A percentile compares a stretch with the other conserved stretches of the same genome.
These are phyloP conservation scores for Trypanosoma grayi DNA, from an alignment of 208 protist genomes.

Conservation along the genomic window DNA sequence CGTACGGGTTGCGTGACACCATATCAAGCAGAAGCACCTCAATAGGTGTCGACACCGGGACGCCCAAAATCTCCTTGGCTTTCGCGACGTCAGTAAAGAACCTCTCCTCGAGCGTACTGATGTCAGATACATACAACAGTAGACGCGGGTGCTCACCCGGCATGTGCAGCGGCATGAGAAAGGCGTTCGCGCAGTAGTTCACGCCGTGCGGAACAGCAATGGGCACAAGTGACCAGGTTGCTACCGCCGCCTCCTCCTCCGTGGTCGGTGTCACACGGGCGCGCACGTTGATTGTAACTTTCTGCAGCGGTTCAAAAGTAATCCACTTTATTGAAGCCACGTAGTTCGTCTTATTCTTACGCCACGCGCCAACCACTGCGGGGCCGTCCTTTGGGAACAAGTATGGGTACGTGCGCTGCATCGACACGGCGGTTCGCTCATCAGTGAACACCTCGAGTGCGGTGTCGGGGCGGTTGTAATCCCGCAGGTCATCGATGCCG, in stretches of 20 bases:
- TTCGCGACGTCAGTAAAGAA: constrained; percentile 20
- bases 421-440: constrained; percentile 26
- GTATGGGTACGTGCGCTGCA: constrained; percentile 41
- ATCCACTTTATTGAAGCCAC: constrained; percentile 17
- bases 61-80: constrained; percentile 25
- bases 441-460: constrained; percentile 37
- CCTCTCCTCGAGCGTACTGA: constrained; percentile 35
- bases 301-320: constrained; percentile 3
- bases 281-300: background rate
- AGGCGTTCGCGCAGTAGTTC: constrained; percentile 46
- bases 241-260: background rate
- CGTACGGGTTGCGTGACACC: constrained; percentile 31
- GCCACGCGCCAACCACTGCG: background rate
- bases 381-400: constrained; percentile 33
- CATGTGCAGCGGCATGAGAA: constrained; percentile 42
- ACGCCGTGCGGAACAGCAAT: constrained; percentile 49
- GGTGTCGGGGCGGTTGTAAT: constrained; percentile 41
- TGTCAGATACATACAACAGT: constrained; percentile 56
- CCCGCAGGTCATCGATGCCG: constrained; percentile 76
- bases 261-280: background rate
- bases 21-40: constrained; percentile 57
- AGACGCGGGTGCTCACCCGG: constrained; percentile 16
- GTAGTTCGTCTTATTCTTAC: constrained; percentile 13
- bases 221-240: constrained; percentile 34
- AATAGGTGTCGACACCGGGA: constrained; percentile 8